Evolutionary conservation across 1,284 basidiomycete species (phyloP), one percentile per base, ranked within the genome.

Genomic region (Schizophyllum commune): DNA sequence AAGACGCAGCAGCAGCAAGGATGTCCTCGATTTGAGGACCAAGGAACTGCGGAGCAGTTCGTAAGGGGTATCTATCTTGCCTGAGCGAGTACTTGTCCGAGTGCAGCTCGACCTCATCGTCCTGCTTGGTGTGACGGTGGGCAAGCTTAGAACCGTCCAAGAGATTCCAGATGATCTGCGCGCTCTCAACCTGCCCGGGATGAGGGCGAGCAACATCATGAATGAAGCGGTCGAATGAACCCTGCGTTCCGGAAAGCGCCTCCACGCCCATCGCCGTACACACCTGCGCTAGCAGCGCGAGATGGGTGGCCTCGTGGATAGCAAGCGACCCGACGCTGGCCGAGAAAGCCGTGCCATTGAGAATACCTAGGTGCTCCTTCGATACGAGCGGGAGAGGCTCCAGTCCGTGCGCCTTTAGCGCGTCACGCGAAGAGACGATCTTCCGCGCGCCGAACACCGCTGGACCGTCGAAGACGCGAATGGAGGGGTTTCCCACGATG

Each of bases 311-410:
- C 61, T 92, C 90, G 69, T 88, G 83, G 39, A 91, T 75, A 13
- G 83, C 86, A 20, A 90, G 77, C 21, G 84, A 77, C 4, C 82
- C 83, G 20, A 89, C 80, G 9, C 82, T 79, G 1, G 82, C 77
- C 39, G 89, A 91, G 73, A 94, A 94, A 1, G 92, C 91, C 1
- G 92, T 94, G 51, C 92, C 92, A 71, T 94, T 94, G 57, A 92
- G 75, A 60, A 94, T 83, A 8, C 90, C 91, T 15, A 94, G 80
- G 65, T 90, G 91, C 67, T 93, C 93, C 74, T 95, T 94, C 7
- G 90, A 88, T 15, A 80, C 84, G 52, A 94, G 84, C 6, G 52
- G 21, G 60, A 94, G 80, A 0, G 91, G 89, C 56, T 79, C 73
- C 52, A 94, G 84, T 56, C 79, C 76, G 68, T 89, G 83, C 51